These are phyloP conservation scores for Trematosphaeria pertusa DNA, from an alignment of 2,329 filamentous ascomycete species.

Conservation along the genomic window DNA sequence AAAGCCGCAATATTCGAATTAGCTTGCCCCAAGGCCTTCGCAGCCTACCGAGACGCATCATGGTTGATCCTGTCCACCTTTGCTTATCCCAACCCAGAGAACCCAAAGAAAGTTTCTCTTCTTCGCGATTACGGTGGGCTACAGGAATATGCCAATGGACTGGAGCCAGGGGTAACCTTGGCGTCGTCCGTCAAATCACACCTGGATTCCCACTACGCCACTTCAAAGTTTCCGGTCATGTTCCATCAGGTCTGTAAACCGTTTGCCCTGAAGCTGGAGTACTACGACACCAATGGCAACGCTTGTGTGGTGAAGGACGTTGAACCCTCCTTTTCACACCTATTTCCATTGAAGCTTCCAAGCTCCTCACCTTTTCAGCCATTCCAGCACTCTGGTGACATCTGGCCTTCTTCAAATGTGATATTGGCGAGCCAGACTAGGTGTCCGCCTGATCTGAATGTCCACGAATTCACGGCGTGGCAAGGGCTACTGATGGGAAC, in stretches of 20 bases:
- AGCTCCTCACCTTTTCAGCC: constrained; percentile 47
- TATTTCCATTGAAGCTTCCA: constrained; percentile 52
- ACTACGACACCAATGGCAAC: constrained; percentile 53
- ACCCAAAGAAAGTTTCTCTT: constrained; percentile 10
- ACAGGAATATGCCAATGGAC: constrained; percentile 21
- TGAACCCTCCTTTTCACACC: constrained; percentile 54
- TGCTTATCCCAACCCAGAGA: constrained; percentile 22
- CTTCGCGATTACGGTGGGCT: constrained; percentile 47
- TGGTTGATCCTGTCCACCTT: constrained; percentile 56
- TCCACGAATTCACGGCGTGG: constrained; percentile 62
- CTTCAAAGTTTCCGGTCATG: constrained; percentile 49
- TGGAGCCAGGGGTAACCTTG: constrained; percentile 41
- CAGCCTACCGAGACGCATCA: constrained; percentile 60
- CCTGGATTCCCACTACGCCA: constrained; percentile 57
- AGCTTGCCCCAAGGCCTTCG: constrained; percentile 52
- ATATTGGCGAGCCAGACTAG: constrained; percentile 58
- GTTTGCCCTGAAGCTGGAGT: constrained; percentile 56
- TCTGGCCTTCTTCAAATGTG: constrained; percentile 61
- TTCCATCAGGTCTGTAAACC: constrained; percentile 54
- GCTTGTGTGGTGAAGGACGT: constrained; percentile 49
- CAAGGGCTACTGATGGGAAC: constrained; percentile 57
- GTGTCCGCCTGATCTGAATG: constrained; percentile 56
- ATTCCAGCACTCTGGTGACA: constrained; percentile 31
- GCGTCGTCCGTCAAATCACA: constrained; percentile 58
- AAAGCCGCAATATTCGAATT: constrained; percentile 63